These are phyloP conservation scores for Pontederia paniculata DNA, from an alignment of 176 grass and related monocot species.

Conservation along the genomic window DNA sequence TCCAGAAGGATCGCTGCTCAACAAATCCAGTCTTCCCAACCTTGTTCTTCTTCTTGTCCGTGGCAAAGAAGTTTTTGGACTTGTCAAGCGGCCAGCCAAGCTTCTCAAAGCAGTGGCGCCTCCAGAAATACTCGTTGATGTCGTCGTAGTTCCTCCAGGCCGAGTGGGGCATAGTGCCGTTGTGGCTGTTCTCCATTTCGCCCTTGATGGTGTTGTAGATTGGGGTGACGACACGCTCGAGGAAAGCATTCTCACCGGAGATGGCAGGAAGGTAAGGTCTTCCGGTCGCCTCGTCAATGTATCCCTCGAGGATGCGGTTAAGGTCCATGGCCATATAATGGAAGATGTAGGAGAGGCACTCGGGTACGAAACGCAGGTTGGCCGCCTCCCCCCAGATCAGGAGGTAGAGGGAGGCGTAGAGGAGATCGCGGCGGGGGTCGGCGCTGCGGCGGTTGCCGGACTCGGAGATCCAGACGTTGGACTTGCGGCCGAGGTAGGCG, in stretches of 20 bases:
- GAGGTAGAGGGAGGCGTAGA: slow-evolving; percentile 75
- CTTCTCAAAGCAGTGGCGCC: slow-evolving; percentile 38
- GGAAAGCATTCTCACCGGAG: slow-evolving; percentile 58
- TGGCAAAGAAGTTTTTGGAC: slow-evolving; percentile 38
- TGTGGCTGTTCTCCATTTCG: slow-evolving; percentile 46
- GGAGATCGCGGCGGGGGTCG: slow-evolving; percentile 53
- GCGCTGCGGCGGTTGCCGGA: slow-evolving; percentile 5
- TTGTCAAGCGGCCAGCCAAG: slow-evolving; percentile 61
- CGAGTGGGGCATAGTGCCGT: slow-evolving; percentile 66
- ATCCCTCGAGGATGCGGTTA: slow-evolving; percentile 47
- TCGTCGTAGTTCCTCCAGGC: slow-evolving; percentile 97
- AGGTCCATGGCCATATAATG: slow-evolving; percentile 84
- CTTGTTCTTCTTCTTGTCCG: slow-evolving; percentile 22
- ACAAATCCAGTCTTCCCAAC: slow-evolving; percentile 97
- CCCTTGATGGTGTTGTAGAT: slow-evolving; percentile 47
- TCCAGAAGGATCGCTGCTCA: slow-evolving; percentile 93
- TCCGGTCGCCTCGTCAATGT: slow-evolving; percentile 28
- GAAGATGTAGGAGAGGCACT: slow-evolving; percentile 90
- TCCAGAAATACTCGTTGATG: slow-evolving; percentile 98
- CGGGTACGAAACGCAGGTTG: slow-evolving; percentile 85
- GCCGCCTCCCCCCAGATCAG: slow-evolving; percentile 94
- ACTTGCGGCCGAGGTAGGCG: slow-evolving; percentile 55
- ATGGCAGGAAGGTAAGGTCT: slow-evolving; percentile 34
- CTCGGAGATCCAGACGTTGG: slow-evolving; percentile 29
- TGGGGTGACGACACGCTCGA: slow-evolving; percentile 56